These are phyloP conservation scores for Hortaea werneckii DNA, from an alignment of 2,329 filamentous ascomycete species.

Conservation along the genomic window DNA sequence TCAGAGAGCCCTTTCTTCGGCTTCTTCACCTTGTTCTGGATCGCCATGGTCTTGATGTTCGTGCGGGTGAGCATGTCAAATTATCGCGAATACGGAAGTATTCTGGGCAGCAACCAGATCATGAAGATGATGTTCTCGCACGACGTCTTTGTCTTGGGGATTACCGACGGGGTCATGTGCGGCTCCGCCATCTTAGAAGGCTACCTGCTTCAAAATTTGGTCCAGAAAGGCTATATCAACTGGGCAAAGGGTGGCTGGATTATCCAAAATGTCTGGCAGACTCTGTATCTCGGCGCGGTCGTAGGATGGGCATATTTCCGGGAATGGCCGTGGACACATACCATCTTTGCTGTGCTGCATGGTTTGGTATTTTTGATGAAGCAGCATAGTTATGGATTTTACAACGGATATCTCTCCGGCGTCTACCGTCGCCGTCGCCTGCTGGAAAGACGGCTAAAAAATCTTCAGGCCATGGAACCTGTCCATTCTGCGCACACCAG, in stretches of 20 bases:
- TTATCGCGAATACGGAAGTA: slow-evolving; percentile 56
- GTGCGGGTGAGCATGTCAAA: slow-evolving; percentile 58
- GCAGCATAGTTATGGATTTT: slow-evolving; percentile 70
- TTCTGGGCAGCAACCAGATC: slow-evolving; percentile 62
- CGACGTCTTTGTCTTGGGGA: slow-evolving; percentile 40
- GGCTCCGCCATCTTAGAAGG: slow-evolving; percentile 50
- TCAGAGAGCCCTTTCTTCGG: slow-evolving; percentile 64
- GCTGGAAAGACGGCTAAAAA: slow-evolving; percentile 43
- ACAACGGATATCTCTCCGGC: slow-evolving; percentile 57
- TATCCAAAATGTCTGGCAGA: slow-evolving; percentile 66
- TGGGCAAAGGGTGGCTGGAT: slow-evolving; percentile 65
- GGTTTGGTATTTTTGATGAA: slow-evolving; percentile 73
- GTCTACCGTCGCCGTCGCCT: slow-evolving; percentile 44
- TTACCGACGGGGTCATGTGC: slow-evolving; percentile 63
- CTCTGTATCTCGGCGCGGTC: slow-evolving; percentile 49
- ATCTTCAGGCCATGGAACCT: slow-evolving; percentile 46
- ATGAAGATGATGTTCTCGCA: slow-evolving; percentile 55
- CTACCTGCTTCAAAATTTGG: slow-evolving; percentile 53
- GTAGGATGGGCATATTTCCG: slow-evolving; percentile 58
- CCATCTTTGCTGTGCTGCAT: slow-evolving; percentile 66
- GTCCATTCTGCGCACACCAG: slow-evolving; percentile 29
- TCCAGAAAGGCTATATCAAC: slow-evolving; percentile 49
- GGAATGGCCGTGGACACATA: slow-evolving; percentile 77
- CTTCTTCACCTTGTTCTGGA: slow-evolving; percentile 73
- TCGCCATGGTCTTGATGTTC: slow-evolving; percentile 56